phyloP scores from a whole-genome alignment of 169 alveolate genomes.

The Plasmodium gallinaceum region DNA sequence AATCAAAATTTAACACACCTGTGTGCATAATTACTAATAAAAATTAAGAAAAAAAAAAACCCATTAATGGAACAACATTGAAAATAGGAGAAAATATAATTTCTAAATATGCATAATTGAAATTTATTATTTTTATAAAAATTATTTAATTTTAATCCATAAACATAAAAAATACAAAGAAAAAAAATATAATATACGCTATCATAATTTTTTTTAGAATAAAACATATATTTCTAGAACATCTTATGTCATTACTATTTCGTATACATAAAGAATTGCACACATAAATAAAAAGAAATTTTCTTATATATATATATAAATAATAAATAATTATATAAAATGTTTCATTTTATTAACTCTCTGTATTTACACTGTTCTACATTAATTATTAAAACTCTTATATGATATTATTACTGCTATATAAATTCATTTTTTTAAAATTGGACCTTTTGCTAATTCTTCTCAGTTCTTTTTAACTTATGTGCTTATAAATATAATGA shows the following conservation, averaged over 20 bases:
- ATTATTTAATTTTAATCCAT: neutral
- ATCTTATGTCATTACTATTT: neutral
- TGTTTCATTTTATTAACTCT: constrained; percentile 37
- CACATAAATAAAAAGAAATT: neutral
- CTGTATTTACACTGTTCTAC: constrained; percentile 61
- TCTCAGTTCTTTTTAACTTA: neutral
- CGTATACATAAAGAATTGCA: constrained; percentile 4
- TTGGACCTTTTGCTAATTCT: neutral
- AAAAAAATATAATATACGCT: constrained; percentile 11
- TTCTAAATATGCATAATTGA: constrained; percentile 20
- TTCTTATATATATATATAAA: too few species aligned
- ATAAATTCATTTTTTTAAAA: constrained; percentile 3
- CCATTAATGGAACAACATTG: neutral
- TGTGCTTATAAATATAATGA: neutral
- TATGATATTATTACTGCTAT: constrained; percentile 12
- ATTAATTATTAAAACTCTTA: constrained; percentile 14
- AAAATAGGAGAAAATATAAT: constrained; percentile 34
- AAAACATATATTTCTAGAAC: neutral
- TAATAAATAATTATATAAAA: constrained; percentile 13
- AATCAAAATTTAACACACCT: constrained; percentile 40
- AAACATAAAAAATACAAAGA: constrained; percentile 20
- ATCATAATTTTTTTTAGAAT: neutral
- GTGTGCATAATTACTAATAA: constrained; percentile 51
- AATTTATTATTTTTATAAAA: constrained; percentile 7
- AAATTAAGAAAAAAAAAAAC: constrained; percentile 5